Conservation (phyloP, 2,329 filamentous ascomycete species). For the Hansfordia pulvinata region DNA sequence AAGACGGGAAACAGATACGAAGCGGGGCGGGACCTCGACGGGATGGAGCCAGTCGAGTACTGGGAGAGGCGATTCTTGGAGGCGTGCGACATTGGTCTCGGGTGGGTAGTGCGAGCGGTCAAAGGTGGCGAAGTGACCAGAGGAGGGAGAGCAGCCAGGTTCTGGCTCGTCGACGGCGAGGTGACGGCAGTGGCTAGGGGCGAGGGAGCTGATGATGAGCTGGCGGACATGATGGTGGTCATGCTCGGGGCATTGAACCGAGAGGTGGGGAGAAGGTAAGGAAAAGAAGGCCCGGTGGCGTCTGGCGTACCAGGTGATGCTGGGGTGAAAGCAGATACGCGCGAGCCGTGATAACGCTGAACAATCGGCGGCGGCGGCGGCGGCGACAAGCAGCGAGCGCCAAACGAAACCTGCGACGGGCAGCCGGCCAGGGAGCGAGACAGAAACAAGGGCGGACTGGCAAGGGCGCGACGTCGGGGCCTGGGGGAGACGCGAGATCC, state of each 20-base stretch:
- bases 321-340: no score
- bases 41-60: slow-evolving; percentile 60
- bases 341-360: no score
- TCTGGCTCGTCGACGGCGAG: not conserved
- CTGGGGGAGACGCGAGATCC: no score
- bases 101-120: slow-evolving; percentile 28
- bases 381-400: no score
- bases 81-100: slow-evolving; percentile 61
- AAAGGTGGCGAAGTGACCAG: not conserved
- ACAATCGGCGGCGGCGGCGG: no score
- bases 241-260: no score
- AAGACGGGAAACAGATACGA: slow-evolving; percentile 76
- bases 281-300: not conserved
- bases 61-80: slow-evolving; percentile 73
- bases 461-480: no score
- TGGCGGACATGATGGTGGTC: no score
- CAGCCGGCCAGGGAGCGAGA: no score
- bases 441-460: no score
- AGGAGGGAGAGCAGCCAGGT: not conserved
- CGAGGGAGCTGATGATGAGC: not conserved
- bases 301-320: no score
- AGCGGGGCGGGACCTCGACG: slow-evolving; percentile 59
- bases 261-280: not conserved
- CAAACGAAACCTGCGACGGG: no score
- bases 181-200: not conserved